A percentile compares a stretch with the other conserved stretches of the same genome.
Evolutionary conservation across 768 basidiomycete species (phyloP).

Genomic region (Rhodotorula babjevae): DNA sequence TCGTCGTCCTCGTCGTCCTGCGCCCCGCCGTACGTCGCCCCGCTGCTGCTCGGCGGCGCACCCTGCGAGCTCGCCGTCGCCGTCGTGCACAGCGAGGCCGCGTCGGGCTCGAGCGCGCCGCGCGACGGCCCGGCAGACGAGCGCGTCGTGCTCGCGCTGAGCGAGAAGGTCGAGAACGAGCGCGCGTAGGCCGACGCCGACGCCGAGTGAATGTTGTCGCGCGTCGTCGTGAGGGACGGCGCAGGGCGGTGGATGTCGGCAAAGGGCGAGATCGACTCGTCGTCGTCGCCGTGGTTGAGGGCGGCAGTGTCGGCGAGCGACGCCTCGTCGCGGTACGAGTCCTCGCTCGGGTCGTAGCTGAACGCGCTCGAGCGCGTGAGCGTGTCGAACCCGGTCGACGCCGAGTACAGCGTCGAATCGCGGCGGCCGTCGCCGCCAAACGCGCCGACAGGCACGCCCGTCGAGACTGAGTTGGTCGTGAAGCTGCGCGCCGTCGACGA

Average conservation of each 20-base stretch:
- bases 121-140: not conserved
- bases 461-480: conserved; percentile 35
- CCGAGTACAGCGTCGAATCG: conserved; percentile 3
- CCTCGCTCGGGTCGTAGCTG: conserved; percentile 4
- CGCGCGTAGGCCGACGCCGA: not conserved
- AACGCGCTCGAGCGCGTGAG: conserved; percentile 14
- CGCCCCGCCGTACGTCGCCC: conserved; percentile 27
- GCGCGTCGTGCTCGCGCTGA: not conserved
- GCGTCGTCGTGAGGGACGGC: conserved; percentile 1
- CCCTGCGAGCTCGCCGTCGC: conserved; percentile 2
- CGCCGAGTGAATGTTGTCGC: conserved; percentile 24
- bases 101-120: not conserved
- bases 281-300: not conserved
- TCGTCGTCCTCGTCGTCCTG: conserved; percentile 5
- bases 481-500: conserved; percentile 16
- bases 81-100: conserved; percentile 1
- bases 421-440: not conserved
- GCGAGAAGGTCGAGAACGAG: conserved; percentile 5
- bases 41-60: conserved; percentile 21
- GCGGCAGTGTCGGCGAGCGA: not conserved
- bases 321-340: not conserved
- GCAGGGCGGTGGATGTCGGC: conserved; percentile 26
- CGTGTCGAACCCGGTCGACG: conserved; percentile 15
- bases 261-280: conserved; percentile 30
- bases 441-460: not conserved